Evolutionary conservation across 805 yeast species (phyloP).

Genomic region (Schwanniomyces pseudopolymorphus): DNA sequence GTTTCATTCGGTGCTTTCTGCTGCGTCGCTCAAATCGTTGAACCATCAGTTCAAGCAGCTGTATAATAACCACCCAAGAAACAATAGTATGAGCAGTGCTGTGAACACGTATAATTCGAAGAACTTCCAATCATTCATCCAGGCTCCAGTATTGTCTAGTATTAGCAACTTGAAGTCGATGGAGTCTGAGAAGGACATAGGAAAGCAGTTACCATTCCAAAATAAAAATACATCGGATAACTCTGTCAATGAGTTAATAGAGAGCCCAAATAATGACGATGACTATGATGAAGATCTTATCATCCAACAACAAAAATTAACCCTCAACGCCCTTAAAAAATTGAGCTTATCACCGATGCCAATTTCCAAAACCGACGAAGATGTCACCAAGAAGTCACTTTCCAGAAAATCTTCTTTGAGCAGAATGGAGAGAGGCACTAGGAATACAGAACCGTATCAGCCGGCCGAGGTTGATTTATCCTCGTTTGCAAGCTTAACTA

Average conservation of each 20-base stretch:
- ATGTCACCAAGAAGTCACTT: conserved; percentile 4
- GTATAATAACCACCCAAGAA: conserved; percentile 6
- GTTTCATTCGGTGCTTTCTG: conserved; percentile 43
- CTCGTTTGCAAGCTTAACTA: conserved; percentile 43
- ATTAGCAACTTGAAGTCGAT: conserved; percentile 27
- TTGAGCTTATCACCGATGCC: conserved; percentile 43
- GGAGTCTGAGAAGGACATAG: conserved; percentile 38
- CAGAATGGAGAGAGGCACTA: conserved; percentile 1
- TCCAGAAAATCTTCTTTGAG: conserved; percentile 5
- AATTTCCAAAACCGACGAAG: conserved; percentile 27
- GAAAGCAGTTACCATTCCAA: conserved; percentile 40
- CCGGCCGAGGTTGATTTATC: conserved; percentile 48
- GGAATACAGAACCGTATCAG: conserved; percentile 33
- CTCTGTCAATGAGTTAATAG: conserved; percentile 2
- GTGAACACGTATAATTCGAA: conserved; percentile 24
- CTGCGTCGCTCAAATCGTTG: conserved; percentile 42
- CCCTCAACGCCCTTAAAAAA: conserved; percentile 43
- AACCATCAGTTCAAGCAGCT: conserved; percentile 22
- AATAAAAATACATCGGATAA: conserved; percentile 11
- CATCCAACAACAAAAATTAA: conserved; percentile 41
- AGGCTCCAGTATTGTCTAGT: conserved; percentile 44
- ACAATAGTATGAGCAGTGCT: conserved; percentile 21
- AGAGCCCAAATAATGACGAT: conserved; percentile 15
- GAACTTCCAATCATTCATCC: conserved; percentile 45
- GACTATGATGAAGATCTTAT: conserved; percentile 35